Conservation (phyloP, 306 rosid species). For the Abrus precatorius region DNA sequence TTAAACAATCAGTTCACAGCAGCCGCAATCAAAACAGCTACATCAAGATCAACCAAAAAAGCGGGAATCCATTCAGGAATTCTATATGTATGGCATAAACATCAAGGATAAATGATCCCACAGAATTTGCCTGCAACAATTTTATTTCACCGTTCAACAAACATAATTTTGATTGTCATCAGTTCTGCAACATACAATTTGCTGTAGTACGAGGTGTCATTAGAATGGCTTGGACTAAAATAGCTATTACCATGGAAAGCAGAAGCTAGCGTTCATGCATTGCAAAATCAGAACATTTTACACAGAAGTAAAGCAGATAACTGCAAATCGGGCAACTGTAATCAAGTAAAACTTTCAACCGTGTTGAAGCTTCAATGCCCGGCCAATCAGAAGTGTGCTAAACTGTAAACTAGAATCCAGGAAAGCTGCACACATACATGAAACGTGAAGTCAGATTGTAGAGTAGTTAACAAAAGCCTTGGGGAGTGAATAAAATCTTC, state of each 20-base stretch:
- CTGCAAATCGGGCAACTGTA: constrained; percentile 44
- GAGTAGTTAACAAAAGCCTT: not conserved
- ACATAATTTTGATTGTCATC: constrained; percentile 54
- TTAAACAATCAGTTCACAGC: constrained; percentile 13
- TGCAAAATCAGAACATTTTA: constrained; percentile 55
- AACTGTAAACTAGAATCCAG: constrained; percentile 92
- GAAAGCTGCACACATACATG: constrained; percentile 71
- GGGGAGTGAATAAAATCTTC: not conserved
- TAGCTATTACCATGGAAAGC: constrained; percentile 58
- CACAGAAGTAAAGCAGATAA: constrained; percentile 52
- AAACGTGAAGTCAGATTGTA: constrained; percentile 31
- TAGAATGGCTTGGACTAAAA: constrained; percentile 42
- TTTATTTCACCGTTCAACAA: constrained; percentile 55
- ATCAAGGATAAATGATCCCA: constrained; percentile 31
- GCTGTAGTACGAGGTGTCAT: constrained; percentile 50
- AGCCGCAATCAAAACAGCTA: constrained; percentile 18
- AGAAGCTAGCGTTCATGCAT: constrained; percentile 54
- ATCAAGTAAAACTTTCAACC: constrained; percentile 43
- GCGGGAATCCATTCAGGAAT: not conserved
- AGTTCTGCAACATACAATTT: constrained; percentile 45
- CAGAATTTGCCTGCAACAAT: constrained; percentile 44
- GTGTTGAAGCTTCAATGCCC: constrained; percentile 37
- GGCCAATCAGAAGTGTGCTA: constrained; percentile 87
- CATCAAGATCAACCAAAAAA: not conserved
- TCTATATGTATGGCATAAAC: not conserved